These are phyloP conservation scores for Herpetomonas samuelpessoai DNA, from an alignment of 208 protist species.

Conservation along the genomic window DNA sequence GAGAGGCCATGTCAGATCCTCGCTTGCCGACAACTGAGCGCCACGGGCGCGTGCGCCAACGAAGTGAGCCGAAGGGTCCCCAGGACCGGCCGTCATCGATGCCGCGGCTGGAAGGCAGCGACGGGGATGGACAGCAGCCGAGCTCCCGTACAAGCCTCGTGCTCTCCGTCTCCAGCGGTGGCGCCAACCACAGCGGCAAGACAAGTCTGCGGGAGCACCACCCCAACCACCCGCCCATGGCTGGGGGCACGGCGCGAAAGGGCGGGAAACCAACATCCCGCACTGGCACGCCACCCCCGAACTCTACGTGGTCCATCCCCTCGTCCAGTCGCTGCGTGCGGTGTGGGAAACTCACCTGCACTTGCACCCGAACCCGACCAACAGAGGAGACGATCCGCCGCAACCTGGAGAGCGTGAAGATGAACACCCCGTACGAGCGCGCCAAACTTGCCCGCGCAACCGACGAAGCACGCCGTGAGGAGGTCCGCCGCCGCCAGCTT, in stretches of 20 bases:
- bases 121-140: not conserved
- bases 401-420: slow-evolving; percentile 53
- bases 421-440: slow-evolving; percentile 77
- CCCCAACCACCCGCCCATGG: no score
- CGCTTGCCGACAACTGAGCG: slow-evolving; percentile 7
- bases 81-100: slow-evolving; percentile 19
- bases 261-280: not conserved
- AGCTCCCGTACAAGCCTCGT: not conserved
- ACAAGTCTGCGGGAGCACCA: slow-evolving; percentile 16
- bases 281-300: slow-evolving; percentile 13
- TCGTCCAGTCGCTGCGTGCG: slow-evolving; percentile 67
- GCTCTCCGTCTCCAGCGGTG: not conserved
- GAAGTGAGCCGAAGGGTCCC: slow-evolving; percentile 8
- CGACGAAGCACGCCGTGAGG: slow-evolving; percentile 46
- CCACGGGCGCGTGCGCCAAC: slow-evolving; percentile 12
- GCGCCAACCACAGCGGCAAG: no score
- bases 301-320: slow-evolving; percentile 58
- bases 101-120: slow-evolving; percentile 13
- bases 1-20: slow-evolving; percentile 11
- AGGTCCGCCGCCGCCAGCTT: slow-evolving; percentile 42
- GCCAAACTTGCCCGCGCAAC: slow-evolving; percentile 52
- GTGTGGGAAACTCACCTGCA: slow-evolving; percentile 62
- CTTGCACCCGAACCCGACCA: slow-evolving; percentile 28
- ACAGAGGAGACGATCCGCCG: slow-evolving; percentile 47
- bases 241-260: not conserved